These are phyloP conservation scores for Mycena rosella DNA, from an alignment of 768 basidiomycete species.

Conservation along the genomic window DNA sequence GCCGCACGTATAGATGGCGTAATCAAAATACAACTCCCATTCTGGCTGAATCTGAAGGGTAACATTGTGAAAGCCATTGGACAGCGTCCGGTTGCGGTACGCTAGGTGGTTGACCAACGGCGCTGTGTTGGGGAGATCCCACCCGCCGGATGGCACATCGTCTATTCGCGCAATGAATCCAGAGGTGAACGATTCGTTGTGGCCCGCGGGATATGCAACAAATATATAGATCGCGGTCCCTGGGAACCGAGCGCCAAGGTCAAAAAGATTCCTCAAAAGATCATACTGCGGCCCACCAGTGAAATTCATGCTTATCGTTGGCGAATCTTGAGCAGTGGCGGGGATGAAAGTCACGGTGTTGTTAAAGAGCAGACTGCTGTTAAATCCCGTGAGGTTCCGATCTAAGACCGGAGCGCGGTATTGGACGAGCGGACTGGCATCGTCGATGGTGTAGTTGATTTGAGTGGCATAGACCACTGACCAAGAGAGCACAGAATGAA, in stretches of 20 bases:
- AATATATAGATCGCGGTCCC: constrained; percentile 17
- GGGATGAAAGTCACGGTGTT: background rate
- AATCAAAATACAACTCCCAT: constrained; percentile 21
- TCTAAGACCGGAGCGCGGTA: background rate
- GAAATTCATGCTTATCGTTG: constrained; percentile 10
- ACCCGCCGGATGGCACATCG: background rate
- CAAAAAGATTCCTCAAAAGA: too few species aligned
- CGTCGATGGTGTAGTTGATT: constrained; percentile 9
- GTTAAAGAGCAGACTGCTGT: background rate
- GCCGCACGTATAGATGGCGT: constrained; percentile 17
- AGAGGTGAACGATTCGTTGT: background rate
- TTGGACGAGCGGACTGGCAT: constrained; percentile 4
- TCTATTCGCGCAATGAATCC: constrained; percentile 9
- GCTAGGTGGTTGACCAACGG: constrained; percentile 1
- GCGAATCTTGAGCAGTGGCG: background rate
- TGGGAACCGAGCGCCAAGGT: background rate
- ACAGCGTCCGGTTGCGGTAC: background rate
- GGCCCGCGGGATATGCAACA: constrained; percentile 8
- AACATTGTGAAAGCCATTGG: background rate
- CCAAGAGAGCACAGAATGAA: background rate
- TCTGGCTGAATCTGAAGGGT: constrained; percentile 10
- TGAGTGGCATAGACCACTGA: background rate
- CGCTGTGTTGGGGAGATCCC: background rate
- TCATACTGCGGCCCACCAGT: background rate
- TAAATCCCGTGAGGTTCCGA: constrained; percentile 2